Evolutionary conservation across 257 asterid genomes (phyloP).

Genomic region (Lantana camara): DNA sequence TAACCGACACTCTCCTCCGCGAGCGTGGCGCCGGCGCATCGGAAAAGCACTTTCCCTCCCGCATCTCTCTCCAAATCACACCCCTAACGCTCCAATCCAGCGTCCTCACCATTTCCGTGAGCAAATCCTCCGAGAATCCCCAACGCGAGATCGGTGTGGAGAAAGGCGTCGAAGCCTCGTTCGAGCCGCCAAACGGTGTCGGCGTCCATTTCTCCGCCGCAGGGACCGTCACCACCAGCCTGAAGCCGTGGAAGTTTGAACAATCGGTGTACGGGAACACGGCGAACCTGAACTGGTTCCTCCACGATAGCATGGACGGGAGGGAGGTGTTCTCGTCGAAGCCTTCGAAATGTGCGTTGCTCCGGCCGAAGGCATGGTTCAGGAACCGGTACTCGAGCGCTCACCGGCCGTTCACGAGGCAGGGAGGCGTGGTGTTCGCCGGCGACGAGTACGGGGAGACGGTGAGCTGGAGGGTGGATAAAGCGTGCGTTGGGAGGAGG

Average conservation of each 20-base stretch:
- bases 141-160: conserved; percentile 54
- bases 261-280: conserved; percentile 68
- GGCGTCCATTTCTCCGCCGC: conserved; percentile 68
- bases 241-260: conserved; percentile 90
- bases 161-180: conserved; percentile 62
- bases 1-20: conserved; percentile 52
- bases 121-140: conserved; percentile 81
- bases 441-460: conserved; percentile 89
- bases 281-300: conserved; percentile 68
- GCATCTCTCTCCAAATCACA: conserved; percentile 64
- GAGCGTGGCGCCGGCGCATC: conserved; percentile 50
- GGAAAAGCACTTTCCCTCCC: conserved; percentile 72
- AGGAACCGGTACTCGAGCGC: conserved; percentile 72
- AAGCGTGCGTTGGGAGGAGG: conserved; percentile 45
- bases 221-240: conserved; percentile 55
- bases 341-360: conserved; percentile 69
- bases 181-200: conserved; percentile 56
- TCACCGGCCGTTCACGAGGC: conserved; percentile 68
- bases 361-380: conserved; percentile 83
- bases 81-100: conserved; percentile 54
- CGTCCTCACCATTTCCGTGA: conserved; percentile 63
- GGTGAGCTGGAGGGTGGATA: conserved; percentile 83
- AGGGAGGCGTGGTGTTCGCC: conserved; percentile 84
- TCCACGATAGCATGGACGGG: conserved; percentile 74
- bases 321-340: conserved; percentile 79